Conservation (phyloP, 73 alveolate species). For the Diophrys appendiculata region DNA sequence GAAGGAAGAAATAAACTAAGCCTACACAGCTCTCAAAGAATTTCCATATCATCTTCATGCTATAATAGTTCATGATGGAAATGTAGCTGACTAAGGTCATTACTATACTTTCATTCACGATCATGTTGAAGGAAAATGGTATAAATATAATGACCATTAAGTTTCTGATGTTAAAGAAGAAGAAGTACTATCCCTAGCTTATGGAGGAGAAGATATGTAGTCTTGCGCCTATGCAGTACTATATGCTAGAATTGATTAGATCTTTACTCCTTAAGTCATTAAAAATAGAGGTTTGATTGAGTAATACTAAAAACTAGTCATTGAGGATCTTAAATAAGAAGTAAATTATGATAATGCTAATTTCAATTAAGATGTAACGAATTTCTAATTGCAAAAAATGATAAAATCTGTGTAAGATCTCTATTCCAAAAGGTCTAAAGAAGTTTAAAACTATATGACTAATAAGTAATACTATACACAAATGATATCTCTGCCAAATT, state of each 20-base stretch:
- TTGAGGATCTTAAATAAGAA: neutral
- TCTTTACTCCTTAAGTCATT: conserved; percentile 3
- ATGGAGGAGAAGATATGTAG: conserved; percentile 33
- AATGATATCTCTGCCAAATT: neutral
- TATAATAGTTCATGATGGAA: conserved; percentile 91
- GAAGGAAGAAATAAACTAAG: conserved; percentile 26
- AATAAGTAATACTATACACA: neutral
- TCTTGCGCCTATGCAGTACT: conserved; percentile 54
- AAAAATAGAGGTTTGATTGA: neutral
- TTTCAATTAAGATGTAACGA: conserved; percentile 8
- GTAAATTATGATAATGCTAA: conserved; percentile 31
- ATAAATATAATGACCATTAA: conserved; percentile 70
- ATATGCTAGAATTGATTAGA: conserved; percentile 13
- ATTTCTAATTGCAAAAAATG: neutral
- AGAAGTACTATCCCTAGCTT: conserved; percentile 60
- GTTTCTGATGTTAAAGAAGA: conserved; percentile 67
- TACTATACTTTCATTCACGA: conserved; percentile 92
- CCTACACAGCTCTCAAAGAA: conserved; percentile 51
- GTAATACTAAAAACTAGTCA: conserved; percentile 2
- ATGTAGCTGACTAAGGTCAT: conserved; percentile 92
- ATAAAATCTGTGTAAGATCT: neutral
- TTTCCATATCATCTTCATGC: conserved; percentile 68
- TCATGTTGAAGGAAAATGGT: conserved; percentile 74
- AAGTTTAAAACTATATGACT: neutral
- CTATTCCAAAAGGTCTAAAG: neutral